These are phyloP conservation scores for Sarocladium oryzae DNA, from an alignment of 2,329 filamentous ascomycete species.

Conservation along the genomic window DNA sequence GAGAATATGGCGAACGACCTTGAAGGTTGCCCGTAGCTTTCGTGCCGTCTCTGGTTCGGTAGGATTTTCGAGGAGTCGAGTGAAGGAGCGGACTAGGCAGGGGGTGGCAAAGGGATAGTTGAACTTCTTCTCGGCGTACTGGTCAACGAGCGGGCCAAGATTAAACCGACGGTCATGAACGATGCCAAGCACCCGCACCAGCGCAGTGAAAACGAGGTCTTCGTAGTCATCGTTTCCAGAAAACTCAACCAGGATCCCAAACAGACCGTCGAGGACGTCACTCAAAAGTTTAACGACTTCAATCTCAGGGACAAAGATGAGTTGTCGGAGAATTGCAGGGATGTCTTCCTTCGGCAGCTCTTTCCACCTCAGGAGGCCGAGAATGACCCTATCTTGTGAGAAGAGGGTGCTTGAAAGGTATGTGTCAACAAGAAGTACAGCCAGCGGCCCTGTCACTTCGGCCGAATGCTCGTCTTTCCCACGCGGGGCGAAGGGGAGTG, in stretches of 20 bases:
- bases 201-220: constrained; percentile 81
- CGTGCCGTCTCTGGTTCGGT: constrained; percentile 77
- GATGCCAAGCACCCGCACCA: constrained; percentile 86
- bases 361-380: constrained; percentile 82
- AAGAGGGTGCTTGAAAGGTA: constrained; percentile 92
- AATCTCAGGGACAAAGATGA: constrained; percentile 92
- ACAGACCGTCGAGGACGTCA: constrained; percentile 85
- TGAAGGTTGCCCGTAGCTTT: constrained; percentile 84
- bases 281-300: constrained; percentile 92
- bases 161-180: constrained; percentile 94
- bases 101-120: constrained; percentile 90
- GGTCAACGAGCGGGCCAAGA: constrained; percentile 80
- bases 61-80: constrained; percentile 73
- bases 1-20: constrained; percentile 86
- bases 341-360: constrained; percentile 67
- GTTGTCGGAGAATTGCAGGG: constrained; percentile 66
- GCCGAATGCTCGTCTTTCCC: constrained; percentile 61
- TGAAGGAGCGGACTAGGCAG: constrained; percentile 81
- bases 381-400: constrained; percentile 81
- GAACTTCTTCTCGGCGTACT: constrained; percentile 83
- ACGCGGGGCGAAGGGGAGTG: constrained; percentile 69
- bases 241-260: constrained; percentile 84
- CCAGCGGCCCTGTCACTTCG: constrained; percentile 73
- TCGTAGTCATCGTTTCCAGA: constrained; percentile 90
- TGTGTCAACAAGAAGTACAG: constrained; percentile 71